Evolutionary conservation across 257 asterid species (phyloP).

Genomic region (Thymus mandschuricus): DNA sequence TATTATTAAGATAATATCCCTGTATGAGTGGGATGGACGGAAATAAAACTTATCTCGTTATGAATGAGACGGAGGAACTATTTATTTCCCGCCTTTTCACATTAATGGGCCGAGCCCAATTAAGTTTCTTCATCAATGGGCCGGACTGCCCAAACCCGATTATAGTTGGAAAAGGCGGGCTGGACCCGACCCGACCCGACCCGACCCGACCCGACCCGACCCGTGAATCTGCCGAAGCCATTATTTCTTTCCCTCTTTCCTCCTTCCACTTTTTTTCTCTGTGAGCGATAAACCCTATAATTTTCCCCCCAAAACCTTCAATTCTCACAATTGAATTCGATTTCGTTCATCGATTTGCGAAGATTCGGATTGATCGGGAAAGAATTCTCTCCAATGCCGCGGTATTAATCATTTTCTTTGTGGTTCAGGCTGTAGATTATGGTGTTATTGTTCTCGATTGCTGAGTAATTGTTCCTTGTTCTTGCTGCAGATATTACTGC

Average conservation of each 20-base stretch:
- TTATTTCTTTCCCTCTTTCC: background rate
- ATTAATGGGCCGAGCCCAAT: background rate
- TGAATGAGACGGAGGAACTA: no score
- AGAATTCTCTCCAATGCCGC: slow-evolving; percentile 40
- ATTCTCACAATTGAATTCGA: slow-evolving; percentile 8
- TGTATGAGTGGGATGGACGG: no score
- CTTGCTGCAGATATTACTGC: slow-evolving; percentile 74
- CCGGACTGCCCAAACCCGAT: background rate
- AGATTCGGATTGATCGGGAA: background rate
- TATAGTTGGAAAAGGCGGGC: background rate
- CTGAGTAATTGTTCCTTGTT: background rate
- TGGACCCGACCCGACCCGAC: slow-evolving; percentile 9
- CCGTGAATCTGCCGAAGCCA: slow-evolving; percentile 16
- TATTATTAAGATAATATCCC: no score
- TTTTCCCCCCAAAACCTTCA: slow-evolving; percentile 25
- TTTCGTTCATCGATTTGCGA: slow-evolving; percentile 2
- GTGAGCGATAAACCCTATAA: slow-evolving; percentile 37
- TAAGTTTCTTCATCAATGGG: background rate
- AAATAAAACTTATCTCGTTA: no score
- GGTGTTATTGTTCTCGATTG: slow-evolving; percentile 13
- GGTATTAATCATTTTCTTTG: slow-evolving; percentile 27
- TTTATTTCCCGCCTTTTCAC: no score
- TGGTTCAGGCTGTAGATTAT: background rate
- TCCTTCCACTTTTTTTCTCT: background rate
- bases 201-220: slow-evolving; percentile 19